Conservation (phyloP, 441 rosid species). For the Biscutella auriculata region DNA sequence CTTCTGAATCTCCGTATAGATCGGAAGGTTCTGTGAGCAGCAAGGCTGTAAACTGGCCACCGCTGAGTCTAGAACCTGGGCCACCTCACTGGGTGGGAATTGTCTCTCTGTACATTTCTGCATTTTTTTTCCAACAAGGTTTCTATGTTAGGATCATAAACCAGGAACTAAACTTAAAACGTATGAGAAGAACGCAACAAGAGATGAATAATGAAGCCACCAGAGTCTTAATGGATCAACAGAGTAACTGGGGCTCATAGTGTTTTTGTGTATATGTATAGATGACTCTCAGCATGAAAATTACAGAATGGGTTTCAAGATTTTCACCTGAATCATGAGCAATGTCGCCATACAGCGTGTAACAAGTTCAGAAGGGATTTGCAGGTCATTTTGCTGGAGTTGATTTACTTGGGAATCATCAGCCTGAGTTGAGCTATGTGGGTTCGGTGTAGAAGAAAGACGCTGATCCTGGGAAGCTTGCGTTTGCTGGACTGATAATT, state of each 20-base stretch:
- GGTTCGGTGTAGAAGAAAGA: conserved; percentile 21
- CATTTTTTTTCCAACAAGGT: background rate
- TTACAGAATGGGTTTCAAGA: background rate
- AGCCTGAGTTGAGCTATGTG: conserved; percentile 17
- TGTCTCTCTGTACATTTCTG: conserved; percentile 56
- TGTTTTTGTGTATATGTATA: background rate
- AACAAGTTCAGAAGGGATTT: conserved; percentile 40
- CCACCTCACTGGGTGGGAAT: conserved; percentile 49
- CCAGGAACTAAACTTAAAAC: background rate
- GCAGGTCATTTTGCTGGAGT: conserved; percentile 20
- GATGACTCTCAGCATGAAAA: background rate
- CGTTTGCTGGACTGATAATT: conserved; percentile 16
- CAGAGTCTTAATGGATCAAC: background rate
- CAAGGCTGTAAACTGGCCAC: conserved; percentile 44
- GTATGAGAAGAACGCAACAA: background rate
- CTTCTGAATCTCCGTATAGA: conserved; percentile 50
- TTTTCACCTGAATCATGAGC: conserved; percentile 52
- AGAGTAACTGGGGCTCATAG: background rate
- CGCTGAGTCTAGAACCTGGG: conserved; percentile 43
- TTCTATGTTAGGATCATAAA: conserved; percentile 3
- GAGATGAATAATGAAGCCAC: conserved; percentile 6
- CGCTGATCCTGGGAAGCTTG: conserved; percentile 33
- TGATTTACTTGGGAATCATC: conserved; percentile 21
- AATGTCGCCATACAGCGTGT: conserved; percentile 44
- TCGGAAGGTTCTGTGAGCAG: conserved; percentile 43